Evolutionary conservation across 257 asterid genomes (phyloP), one percentile per base, ranked within the genome.

Genomic region (Verbascum thapsus): DNA sequence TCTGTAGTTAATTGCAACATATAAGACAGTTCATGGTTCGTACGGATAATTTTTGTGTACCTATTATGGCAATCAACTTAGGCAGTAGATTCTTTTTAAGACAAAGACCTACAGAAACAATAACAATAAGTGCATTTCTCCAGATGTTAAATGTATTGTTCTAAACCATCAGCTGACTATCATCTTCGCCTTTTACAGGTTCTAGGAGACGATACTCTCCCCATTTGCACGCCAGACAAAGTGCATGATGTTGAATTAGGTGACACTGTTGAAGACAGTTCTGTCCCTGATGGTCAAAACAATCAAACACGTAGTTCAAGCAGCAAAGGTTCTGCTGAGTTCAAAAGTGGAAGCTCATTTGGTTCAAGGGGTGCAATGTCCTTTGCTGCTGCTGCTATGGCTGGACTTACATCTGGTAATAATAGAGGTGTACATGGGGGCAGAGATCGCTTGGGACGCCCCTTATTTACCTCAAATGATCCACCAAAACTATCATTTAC

Each of bases 311-410:
- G 84, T 69, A 91, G 94, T 79, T 89, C 99, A 41, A 75, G 94
- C 81, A 84, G 88, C 83, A 81, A 83, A 78, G 88, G 81, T 42
- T 83, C 95, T 51, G 76, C 80, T 18, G 99, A 90, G 76, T 71
- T 87, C 32, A 84, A 84, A 59, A 73, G 85, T 78, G 95, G 96
- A 49, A 73, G 81, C 58, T 81, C 95, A 26, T 88, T 80, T 63
- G 90, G 95, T 70, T 86, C 96, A 18, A 86, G 98, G 78, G 96
- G 96, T 66, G 95, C 95, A 64, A 84, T 90, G 95, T 85, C 98
- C 60, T 94, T 90, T 80, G 97, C 97, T 41, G 99, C 99, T 61
- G 97, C 96, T 68, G 94, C 99, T 18, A 94, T 94, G 99, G 95
- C 95, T 69, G 99, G 99, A 13, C 87, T 85, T 70, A 85, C 90